These are phyloP conservation scores for Geotrichum siamense DNA, from an alignment of 1,139 yeast species.

Conservation along the genomic window DNA sequence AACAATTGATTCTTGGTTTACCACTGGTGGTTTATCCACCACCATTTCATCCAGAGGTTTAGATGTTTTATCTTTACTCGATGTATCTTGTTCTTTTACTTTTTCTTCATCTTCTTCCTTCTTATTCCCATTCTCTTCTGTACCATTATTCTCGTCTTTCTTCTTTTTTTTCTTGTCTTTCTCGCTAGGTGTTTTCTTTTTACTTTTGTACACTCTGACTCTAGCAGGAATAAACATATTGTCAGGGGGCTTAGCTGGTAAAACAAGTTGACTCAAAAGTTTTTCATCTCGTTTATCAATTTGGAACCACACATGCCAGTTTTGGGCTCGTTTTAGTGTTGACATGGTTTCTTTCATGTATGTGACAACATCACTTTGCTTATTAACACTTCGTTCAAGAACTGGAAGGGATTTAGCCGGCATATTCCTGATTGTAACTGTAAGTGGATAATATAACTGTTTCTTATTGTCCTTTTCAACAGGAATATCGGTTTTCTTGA, in stretches of 20 bases:
- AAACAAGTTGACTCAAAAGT: conserved; percentile 28
- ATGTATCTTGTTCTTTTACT: neutral
- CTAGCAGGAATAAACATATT: conserved; percentile 26
- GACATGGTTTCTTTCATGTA: conserved; percentile 57
- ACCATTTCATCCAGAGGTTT: too few relatives aligned
- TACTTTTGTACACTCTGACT: conserved; percentile 28
- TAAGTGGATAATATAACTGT: conserved; percentile 47
- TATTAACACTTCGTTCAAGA: conserved; percentile 59
- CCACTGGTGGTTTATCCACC: too few relatives aligned
- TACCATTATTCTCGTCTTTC: conserved; percentile 5
- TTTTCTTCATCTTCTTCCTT: conserved; percentile 5
- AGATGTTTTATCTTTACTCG: neutral
- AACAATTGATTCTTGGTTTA: too few relatives aligned
- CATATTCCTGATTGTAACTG: conserved; percentile 55
- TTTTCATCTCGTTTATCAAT: conserved; percentile 75
- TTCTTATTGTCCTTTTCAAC: conserved; percentile 7
- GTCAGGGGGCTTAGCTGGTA: conserved; percentile 30
- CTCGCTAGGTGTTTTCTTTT: conserved; percentile 15
- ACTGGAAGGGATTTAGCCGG: conserved; percentile 64
- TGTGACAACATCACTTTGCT: conserved; percentile 47
- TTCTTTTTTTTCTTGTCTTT: conserved; percentile 11
- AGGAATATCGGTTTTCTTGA: conserved; percentile 20
- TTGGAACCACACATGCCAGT: conserved; percentile 74
- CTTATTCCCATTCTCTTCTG: neutral
- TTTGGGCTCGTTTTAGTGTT: conserved; percentile 54